Conservation (phyloP, 169 alveolate genomes). For the Perkinsus marinus region DNA sequence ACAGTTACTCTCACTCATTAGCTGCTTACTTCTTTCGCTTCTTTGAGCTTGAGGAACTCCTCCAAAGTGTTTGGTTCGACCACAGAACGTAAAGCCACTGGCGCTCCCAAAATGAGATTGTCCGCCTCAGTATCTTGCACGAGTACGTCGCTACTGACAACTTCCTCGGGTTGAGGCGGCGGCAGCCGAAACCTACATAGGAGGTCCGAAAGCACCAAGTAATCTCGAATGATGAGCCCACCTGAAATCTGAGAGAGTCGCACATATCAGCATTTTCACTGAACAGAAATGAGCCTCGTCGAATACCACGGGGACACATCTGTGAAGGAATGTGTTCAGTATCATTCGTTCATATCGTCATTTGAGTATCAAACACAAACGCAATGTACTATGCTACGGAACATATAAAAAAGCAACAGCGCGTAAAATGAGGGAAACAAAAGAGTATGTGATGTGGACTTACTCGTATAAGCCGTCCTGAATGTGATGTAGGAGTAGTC, state of each 20-base stretch:
- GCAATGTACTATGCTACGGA: too few species aligned
- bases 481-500: background rate
- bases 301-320: constrained; percentile 19
- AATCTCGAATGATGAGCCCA: background rate
- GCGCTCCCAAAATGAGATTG: background rate
- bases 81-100: background rate
- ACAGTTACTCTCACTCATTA: too few species aligned
- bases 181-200: background rate
- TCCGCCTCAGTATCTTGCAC: background rate
- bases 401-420: too few species aligned
- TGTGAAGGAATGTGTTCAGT: too few species aligned
- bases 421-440: too few species aligned
- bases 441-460: background rate
- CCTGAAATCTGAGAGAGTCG: background rate
- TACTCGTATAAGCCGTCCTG: background rate
- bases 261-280: background rate
- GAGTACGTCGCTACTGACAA: background rate
- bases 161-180: background rate
- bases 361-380: too few species aligned
- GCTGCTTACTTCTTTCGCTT: background rate
- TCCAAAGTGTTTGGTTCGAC: background rate
- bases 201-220: background rate
- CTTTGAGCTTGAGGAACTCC: background rate
- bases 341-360: too few species aligned
- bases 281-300: constrained; percentile 24